Percentiles rank a stretch among this genome's conserved stretches.
Evolutionary conservation across 495 filamentous ascomycete genomes (phyloP).

Genomic region (Viridothelium virens): DNA sequence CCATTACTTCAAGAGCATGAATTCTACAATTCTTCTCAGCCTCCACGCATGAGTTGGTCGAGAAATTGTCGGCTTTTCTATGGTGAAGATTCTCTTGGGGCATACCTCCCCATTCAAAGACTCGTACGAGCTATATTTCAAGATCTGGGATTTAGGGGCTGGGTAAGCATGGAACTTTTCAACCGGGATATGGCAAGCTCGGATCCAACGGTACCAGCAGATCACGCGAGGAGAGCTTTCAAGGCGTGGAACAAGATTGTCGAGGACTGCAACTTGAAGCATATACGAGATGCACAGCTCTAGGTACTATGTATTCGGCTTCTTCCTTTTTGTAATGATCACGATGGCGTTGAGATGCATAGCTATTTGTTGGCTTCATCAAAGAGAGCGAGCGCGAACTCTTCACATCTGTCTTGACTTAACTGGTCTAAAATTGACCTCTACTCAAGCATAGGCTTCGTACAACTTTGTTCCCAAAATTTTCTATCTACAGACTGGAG

Average conservation of each 20-base stretch:
- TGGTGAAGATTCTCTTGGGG: conserved; percentile 61
- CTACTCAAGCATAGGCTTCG: no score
- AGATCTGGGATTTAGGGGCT: conserved; percentile 60
- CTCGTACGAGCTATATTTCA: conserved; percentile 55
- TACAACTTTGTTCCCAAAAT: no score
- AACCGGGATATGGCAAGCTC: conserved; percentile 53
- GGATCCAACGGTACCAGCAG: conserved; percentile 45
- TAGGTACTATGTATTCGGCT: neutral
- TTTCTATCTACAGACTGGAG: no score
- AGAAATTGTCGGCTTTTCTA: conserved; percentile 70
- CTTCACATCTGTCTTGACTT: no score
- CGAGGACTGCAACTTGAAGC: conserved; percentile 41
- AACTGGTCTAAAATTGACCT: no score
- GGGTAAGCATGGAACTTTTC: conserved; percentile 77
- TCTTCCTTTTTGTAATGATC: no score
- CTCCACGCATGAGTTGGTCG: conserved; percentile 70
- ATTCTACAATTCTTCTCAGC: conserved; percentile 56
- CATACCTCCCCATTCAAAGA: conserved; percentile 62
- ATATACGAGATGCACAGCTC: neutral
- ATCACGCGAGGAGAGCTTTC: conserved; percentile 58
- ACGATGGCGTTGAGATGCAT: no score
- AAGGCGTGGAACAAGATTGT: conserved; percentile 56
- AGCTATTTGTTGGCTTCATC: no score
- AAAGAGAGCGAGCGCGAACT: no score
- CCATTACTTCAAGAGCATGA: conserved; percentile 56